Percentiles rank a stretch among this genome's conserved stretches.
These are phyloP conservation scores for Plasmodium falciparum DNA, from an alignment of 169 alveolate genomes.

Conservation along the genomic window DNA sequence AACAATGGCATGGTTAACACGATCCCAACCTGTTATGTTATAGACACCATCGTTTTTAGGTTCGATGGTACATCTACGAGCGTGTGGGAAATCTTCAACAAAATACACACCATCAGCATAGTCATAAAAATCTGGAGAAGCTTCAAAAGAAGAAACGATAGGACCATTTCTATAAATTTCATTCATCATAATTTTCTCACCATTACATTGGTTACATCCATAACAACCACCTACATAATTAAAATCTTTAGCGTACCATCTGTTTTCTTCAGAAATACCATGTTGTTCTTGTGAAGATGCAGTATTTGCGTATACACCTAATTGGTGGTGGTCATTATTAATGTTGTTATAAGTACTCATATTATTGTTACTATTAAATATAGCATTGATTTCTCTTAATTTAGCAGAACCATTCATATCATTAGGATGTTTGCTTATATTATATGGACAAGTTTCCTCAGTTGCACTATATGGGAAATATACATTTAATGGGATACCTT, in stretches of 20 bases:
- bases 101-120: conserved; percentile 63
- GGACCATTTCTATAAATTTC: conserved; percentile 90
- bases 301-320: not conserved
- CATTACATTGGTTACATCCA: conserved; percentile 85
- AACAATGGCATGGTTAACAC: conserved; percentile 92
- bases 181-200: conserved; percentile 86
- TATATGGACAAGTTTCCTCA: conserved; percentile 38
- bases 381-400: not conserved
- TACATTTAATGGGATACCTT: conserved; percentile 85
- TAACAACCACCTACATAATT: conserved; percentile 92
- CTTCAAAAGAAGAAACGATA: conserved; percentile 88
- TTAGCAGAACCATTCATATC: not conserved
- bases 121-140: conserved; percentile 81
- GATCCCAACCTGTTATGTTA: conserved; percentile 89
- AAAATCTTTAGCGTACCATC: conserved; percentile 81
- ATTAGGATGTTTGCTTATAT: conserved; percentile 6
- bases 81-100: conserved; percentile 55
- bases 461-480: conserved; percentile 77
- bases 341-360: not conserved
- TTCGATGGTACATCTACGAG: conserved; percentile 45
- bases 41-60: not conserved
- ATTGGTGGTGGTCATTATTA: not conserved
- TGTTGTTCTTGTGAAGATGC: not conserved
- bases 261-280: conserved; percentile 15
- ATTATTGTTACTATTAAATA: not conserved